Evolutionary conservation across 345 rosid species (phyloP), one percentile per base, ranked within the genome.

Genomic region (Lepidium africanum): DNA sequence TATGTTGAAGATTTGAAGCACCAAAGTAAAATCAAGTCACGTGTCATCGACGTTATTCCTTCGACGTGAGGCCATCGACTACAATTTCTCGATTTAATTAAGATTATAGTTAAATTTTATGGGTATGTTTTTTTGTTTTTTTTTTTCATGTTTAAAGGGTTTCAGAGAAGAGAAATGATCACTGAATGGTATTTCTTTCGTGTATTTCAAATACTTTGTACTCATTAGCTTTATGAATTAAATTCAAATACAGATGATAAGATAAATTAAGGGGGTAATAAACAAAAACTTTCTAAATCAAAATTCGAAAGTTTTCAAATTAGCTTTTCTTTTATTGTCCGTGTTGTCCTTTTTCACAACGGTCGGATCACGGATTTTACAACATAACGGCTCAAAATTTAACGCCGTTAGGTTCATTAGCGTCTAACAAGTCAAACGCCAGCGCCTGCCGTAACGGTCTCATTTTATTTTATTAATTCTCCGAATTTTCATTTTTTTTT

Each of bases 321-420:
- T 36, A 9, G 17, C 47, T 47, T 47, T 68, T 51, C 13, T 52
- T 58, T 59, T 41, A 50, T 53, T 45, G 12, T n/a, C 37, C 45
- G 62, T 67, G 43, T 60, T 74, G 74, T 68, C 69, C 49, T 67
- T 74, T 63, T 54, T 47, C 72, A 19, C 78, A 74, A 74, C 78
- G 78, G 78, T 74, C 73, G 78, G 78, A 74, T 74, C 69, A 74
- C 78, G 78, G 73, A 74, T 61, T 46, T 32, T 9, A 25, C 74
- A 67, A 39, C 52, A 53, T 62, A 68, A 74, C 78, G 78, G 78
- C 50, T 74, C 43, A 55, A 61, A 9, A 43, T 0, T 30, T 61
- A 65, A 72, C 76, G 66, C 39, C 76, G 76, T 62, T 35, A 48
- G 21, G 21, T 39, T 12, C 50, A 4, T 13, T 6, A 14, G 53